Evolutionary conservation across 495 filamentous ascomycete species (phyloP).

Genomic region (Parathielavia hyrcaniae): DNA sequence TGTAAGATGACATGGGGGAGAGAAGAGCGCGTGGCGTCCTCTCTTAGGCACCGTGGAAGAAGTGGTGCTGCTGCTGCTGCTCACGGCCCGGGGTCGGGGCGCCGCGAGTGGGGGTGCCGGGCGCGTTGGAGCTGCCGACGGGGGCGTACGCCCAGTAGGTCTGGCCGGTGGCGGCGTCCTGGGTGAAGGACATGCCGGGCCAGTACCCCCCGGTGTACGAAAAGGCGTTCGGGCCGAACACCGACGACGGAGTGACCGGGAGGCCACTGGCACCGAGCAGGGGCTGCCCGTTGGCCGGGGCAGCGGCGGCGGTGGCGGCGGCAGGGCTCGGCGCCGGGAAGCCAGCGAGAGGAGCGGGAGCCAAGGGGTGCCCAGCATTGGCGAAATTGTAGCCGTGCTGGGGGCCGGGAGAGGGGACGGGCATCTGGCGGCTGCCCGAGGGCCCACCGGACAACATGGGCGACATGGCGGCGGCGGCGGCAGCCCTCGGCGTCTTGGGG

Average conservation of each 20-base stretch:
- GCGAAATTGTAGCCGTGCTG: slow-evolving; percentile 2
- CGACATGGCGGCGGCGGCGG: slow-evolving; percentile 3
- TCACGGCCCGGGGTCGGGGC: not conserved
- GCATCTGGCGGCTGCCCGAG: not conserved
- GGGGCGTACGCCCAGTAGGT: slow-evolving; percentile 11
- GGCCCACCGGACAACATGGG: not conserved
- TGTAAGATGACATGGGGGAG: not conserved
- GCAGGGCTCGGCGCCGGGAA: slow-evolving; percentile 1
- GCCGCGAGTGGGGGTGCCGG: slow-evolving; percentile 8
- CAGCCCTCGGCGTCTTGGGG: slow-evolving; percentile 8
- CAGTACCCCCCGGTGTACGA: slow-evolving; percentile 10
- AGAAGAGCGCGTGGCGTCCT: not conserved
- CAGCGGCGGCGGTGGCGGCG: not conserved
- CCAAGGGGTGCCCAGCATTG: not conserved
- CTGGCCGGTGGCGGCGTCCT: slow-evolving; percentile 9
- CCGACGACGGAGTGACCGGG: slow-evolving; percentile 2
- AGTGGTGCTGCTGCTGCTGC: slow-evolving; percentile 2
- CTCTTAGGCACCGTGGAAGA: not conserved
- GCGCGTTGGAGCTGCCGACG: not conserved
- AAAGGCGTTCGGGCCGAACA: slow-evolving; percentile 1
- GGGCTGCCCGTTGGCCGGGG: slow-evolving; percentile 1
- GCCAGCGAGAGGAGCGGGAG: not conserved
- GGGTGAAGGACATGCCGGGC: slow-evolving; percentile 5
- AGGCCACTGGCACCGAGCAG: slow-evolving; percentile 7
- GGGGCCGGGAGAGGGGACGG: not conserved